Evolutionary conservation across 2,329 filamentous ascomycete genomes (phyloP), one percentile per base, ranked within the genome.

Genomic region (Claviceps humidiphila): DNA sequence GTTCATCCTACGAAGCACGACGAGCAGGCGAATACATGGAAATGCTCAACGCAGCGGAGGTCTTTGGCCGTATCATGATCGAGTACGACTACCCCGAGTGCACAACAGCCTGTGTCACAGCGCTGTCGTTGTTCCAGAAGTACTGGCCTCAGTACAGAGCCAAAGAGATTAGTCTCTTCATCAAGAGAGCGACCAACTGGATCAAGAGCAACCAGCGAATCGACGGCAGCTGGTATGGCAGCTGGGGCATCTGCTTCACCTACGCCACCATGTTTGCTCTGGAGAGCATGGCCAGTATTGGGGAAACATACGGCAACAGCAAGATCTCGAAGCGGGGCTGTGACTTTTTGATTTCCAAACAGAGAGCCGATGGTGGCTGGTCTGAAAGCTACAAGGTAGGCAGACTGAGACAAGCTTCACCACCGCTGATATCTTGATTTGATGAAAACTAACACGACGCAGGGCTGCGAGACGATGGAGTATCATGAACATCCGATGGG

Each of bases 1-100:
- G 89, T 63, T 87, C 89, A 0, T 93, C 89, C 16, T 98, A 98
- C 65, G 93, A 98, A 64, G 80, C 80, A 1, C 85, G 84, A 1
- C 81, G 93, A 26, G 91, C 85, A 2, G 85, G 87, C 9, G 76
- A 86, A 58, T 80, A 78, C 58, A 67, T 97, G 58, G 93, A 98
- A 67, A 76, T 83, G 65, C 78, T 98, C 44, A 98, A 98, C 62
- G 91, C 91, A 0, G 93, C 93, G 1, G 93, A 98, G 66, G 90
- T 98, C 0, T 98, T 98, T 66, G 90, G 89, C 14, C 80, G 84
- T 20, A 98, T 98, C 70, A 98, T 98, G 93, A 85, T 98, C 51
- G 91, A 97, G 64, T 98, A 98, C 66, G 89, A 95, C 66, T 97
- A 98, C 63, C 89, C 91, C 0, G 93, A 98, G 68, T 98, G 93